Evolutionary conservation across 306 rosid species (phyloP).

Genomic region (Coriaria nepalensis): DNA sequence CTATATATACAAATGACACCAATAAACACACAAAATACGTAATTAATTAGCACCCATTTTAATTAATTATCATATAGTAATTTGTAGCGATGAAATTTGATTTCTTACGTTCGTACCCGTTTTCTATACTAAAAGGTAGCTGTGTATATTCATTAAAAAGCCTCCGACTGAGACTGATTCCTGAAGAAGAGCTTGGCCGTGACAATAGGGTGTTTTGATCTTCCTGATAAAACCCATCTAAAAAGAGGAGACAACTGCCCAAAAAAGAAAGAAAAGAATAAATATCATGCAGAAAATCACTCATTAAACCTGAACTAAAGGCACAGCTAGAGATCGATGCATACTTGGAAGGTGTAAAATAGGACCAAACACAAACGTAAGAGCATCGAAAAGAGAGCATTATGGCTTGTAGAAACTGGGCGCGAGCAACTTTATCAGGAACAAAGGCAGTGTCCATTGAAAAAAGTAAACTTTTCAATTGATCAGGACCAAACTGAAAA

Average conservation of each 20-base stretch:
- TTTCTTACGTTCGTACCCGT: background rate
- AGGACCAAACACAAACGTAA: conserved; percentile 11
- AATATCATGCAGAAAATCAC: background rate
- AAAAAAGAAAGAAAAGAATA: background rate
- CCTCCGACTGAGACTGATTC: background rate
- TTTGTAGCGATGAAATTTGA: background rate
- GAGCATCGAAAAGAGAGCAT: conserved; percentile 1
- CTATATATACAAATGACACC: background rate
- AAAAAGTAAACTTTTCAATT: background rate
- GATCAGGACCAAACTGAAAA: too few relatives aligned
- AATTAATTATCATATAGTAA: background rate
- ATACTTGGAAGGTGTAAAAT: conserved; percentile 8
- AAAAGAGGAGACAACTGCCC: conserved; percentile 4
- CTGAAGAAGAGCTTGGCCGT: conserved; percentile 8
- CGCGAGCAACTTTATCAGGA: background rate
- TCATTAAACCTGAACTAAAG: too few relatives aligned
- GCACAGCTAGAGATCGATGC: background rate
- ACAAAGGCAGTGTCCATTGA: conserved; percentile 3
- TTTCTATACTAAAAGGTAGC: background rate
- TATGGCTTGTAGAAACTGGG: background rate
- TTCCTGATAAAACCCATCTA: conserved; percentile 6
- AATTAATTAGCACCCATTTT: too few relatives aligned
- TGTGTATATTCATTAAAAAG: conserved; percentile 2
- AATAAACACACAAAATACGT: too few relatives aligned
- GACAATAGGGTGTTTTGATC: background rate